phyloP scores from a whole-genome alignment of 176 grass and related monocot genomes.

The Bonia amplexicaulis region DNA sequence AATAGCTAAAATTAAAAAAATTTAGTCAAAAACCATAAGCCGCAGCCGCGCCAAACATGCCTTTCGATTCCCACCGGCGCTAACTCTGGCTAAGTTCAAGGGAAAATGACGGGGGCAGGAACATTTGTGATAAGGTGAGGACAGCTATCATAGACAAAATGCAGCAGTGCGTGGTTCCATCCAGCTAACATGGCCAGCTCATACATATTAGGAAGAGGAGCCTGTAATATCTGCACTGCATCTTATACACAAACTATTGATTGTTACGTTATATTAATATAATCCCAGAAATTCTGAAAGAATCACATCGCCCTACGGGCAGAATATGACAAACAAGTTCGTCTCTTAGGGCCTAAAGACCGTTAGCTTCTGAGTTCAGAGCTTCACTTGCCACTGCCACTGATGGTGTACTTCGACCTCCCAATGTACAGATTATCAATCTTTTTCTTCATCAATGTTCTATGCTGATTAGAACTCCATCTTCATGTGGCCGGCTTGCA shows the following conservation, averaged over 20 bases:
- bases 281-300: background rate
- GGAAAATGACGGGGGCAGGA: background rate
- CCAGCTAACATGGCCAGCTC: constrained; percentile 22
- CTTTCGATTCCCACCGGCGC: background rate
- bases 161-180: background rate
- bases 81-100: background rate
- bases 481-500: constrained; percentile 44
- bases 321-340: constrained; percentile 15
- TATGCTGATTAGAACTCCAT: constrained; percentile 34
- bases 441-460: background rate
- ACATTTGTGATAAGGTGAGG: background rate
- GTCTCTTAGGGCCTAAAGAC: constrained; percentile 29
- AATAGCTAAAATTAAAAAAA: no score
- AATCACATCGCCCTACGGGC: constrained; percentile 31
- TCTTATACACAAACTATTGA: constrained; percentile 17
- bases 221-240: constrained; percentile 27
- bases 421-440: constrained; percentile 38
- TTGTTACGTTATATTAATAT: constrained; percentile 18
- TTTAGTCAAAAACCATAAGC: no score
- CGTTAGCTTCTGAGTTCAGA: constrained; percentile 39
- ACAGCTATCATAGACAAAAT: constrained; percentile 12
- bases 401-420: background rate
- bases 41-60: no score
- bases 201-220: constrained; percentile 15
- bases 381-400: constrained; percentile 28